Evolutionary conservation across 1,284 basidiomycete species (phyloP), one percentile per base, ranked within the genome.

Genomic region (Ceratobasidium sp.): DNA sequence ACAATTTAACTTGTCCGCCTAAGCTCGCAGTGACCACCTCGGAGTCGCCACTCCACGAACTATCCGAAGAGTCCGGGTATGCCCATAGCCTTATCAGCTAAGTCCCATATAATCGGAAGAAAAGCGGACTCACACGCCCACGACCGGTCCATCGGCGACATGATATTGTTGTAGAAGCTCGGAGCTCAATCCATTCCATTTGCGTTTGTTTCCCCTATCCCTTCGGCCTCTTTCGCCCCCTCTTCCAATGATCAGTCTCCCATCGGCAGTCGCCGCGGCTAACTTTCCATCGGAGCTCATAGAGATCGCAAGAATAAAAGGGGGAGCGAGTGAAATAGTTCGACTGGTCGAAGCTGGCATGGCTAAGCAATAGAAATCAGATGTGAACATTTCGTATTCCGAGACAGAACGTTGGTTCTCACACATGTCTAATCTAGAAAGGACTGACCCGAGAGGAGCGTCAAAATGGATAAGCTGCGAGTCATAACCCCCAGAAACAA

Each of bases 401-500:
- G 50, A 46, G 40, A 15, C 77, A 48, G 44, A 23, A 52, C 38
- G 17, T 23, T n/a, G 44, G 73, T 0, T 82, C 88, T 46, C 78
- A 93, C 93, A 81, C 65, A 94, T 86, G 81, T 91, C 88, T 65
- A 87, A 85, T 50, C 87, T 87, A 3, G 92, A 92, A 56, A 93
- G 84, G 2, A 89, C 73, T 20, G 85, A 89, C n/a, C 89, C 88
- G 83, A 90, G 89, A 12, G 82, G 81, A 79, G 87, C 88, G 81
- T 94, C 92, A 81, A 90, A 91, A 81, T 94, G 93, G 15, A 93
- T 82, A 38, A 95, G 81, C 2, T 87, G 85, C 61, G 87, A 89
- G 81, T 95, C 94, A 81, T 93, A 95, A 2, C 94, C 93, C 7
- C 90, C 92, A 79, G 92, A 94, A 50, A 95, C 87, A 28, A 94